Conservation (phyloP, 768 basidiomycete species). For the Collybia sp. region DNA sequence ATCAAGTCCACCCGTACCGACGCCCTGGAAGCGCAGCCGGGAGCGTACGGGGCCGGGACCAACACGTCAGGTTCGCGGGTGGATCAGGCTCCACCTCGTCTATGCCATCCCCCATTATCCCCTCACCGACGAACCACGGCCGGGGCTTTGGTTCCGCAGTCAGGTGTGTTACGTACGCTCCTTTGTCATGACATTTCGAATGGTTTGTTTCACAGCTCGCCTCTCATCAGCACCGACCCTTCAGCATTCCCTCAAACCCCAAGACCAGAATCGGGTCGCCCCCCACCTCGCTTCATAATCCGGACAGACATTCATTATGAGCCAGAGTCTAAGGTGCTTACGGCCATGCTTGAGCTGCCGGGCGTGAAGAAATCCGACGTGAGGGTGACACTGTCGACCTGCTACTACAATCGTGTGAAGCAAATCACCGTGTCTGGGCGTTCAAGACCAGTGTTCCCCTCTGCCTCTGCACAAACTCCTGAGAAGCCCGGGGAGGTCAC, state of each 20-base stretch:
- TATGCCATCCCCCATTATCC: conserved; percentile 17
- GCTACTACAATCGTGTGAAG: conserved; percentile 55
- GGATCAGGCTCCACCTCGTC: conserved; percentile 18
- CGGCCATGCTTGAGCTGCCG: conserved; percentile 65
- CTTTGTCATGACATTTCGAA: conserved; percentile 1
- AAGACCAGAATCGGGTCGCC: conserved; percentile 4
- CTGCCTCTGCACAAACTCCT: conserved; percentile 9
- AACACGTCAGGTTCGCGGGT: conserved; percentile 20
- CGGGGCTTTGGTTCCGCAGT: conserved; percentile 17
- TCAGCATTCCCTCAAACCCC: conserved; percentile 10
- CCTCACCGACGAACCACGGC: conserved; percentile 15
- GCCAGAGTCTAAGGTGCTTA: conserved; percentile 41
- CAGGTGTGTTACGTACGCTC: conserved; percentile 12
- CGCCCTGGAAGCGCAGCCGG: conserved; percentile 17
- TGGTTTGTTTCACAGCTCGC: conserved; percentile 12
- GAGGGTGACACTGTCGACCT: conserved; percentile 54
- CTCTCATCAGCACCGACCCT: conserved; percentile 10
- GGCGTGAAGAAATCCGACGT: conserved; percentile 58
- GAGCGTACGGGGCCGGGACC: conserved; percentile 8
- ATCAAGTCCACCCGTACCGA: conserved; percentile 20
- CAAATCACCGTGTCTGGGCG: conserved; percentile 55
- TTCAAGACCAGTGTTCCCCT: conserved; percentile 33
- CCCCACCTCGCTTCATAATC: conserved; percentile 35
- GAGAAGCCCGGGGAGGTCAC: conserved; percentile 14
- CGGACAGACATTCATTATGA: conserved; percentile 62